These are phyloP conservation scores for Globisporangium orthogonon DNA, from an alignment of 352 stramenopile genomes.

Conservation along the genomic window DNA sequence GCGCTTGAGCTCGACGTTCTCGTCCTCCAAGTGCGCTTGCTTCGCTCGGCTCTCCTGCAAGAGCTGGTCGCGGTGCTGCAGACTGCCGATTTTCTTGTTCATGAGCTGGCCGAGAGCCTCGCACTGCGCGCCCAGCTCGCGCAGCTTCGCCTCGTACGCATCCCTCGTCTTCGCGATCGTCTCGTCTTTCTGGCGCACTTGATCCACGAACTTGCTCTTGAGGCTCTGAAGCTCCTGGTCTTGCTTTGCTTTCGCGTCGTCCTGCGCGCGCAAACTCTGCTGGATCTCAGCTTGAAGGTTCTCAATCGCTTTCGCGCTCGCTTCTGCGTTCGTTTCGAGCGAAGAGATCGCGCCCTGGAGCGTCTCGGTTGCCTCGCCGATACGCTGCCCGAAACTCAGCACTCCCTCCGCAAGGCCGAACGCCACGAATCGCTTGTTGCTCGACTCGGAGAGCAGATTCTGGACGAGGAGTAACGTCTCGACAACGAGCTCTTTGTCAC, in stretches of 20 bases:
- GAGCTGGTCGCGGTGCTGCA: slow-evolving; percentile 66
- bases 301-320: slow-evolving; percentile 39
- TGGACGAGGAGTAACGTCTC: slow-evolving; percentile 56
- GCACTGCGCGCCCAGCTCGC: slow-evolving; percentile 53
- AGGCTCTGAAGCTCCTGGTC: slow-evolving; percentile 62
- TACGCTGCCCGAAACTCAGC: slow-evolving; percentile 39
- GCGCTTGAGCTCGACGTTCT: slow-evolving; percentile 68
- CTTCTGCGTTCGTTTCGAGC: slow-evolving; percentile 38
- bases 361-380: slow-evolving; percentile 43
- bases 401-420: slow-evolving; percentile 61
- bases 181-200: slow-evolving; percentile 70
- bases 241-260: slow-evolving; percentile 48
- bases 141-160: slow-evolving; percentile 58
- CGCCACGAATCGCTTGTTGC: slow-evolving; percentile 56
- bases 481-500: slow-evolving; percentile 60
- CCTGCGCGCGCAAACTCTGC: slow-evolving; percentile 44
- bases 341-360: slow-evolving; percentile 48
- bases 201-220: slow-evolving; percentile 48
- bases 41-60: slow-evolving; percentile 59
- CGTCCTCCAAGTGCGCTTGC: slow-evolving; percentile 51
- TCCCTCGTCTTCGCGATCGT: slow-evolving; percentile 42
- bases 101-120: slow-evolving; percentile 66
- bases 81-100: slow-evolving; percentile 61
- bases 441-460: slow-evolving; percentile 36
- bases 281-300: slow-evolving; percentile 55